A percentile compares a stretch with the other conserved stretches of the same genome.
These are phyloP conservation scores for Colletotrichum shisoi DNA, from an alignment of 2,329 filamentous ascomycete species.

Conservation along the genomic window DNA sequence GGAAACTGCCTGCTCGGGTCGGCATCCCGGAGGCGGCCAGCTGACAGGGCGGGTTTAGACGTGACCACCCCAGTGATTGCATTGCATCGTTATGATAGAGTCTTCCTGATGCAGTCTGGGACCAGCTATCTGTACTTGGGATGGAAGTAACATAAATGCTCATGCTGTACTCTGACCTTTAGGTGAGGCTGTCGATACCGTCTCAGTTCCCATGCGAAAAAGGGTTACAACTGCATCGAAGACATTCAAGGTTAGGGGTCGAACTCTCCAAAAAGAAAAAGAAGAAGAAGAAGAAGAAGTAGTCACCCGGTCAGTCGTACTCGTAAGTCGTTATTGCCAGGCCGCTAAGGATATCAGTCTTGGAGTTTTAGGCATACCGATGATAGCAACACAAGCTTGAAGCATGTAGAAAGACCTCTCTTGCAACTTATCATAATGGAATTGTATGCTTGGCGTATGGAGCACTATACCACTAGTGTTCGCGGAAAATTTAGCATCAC, in stretches of 20 bases:
- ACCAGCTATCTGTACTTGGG: neutral
- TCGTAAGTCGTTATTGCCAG: accelerated
- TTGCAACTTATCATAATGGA: neutral
- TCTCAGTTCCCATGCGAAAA: neutral
- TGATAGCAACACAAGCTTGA: neutral
- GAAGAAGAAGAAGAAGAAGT: neutral
- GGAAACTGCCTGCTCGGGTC: neutral
- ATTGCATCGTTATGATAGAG: neutral
- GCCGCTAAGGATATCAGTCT: no score
- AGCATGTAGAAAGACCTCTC: neutral
- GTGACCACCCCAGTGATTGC: neutral
- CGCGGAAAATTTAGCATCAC: neutral
- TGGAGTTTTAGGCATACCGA: neutral
- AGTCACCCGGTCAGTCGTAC: accelerated
- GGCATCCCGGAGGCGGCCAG: neutral
- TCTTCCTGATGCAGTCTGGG: neutral
- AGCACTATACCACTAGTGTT: neutral
- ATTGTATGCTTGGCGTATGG: no score
- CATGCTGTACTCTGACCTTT: neutral
- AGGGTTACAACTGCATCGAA: neutral
- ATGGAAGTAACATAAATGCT: neutral
- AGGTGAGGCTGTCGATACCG: neutral
- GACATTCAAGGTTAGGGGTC: neutral
- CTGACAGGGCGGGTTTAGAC: no score
- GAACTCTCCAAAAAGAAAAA: no score